A percentile compares a stretch with the other conserved stretches of the same genome.
phyloP scores from a whole-genome alignment of 352 stramenopile genomes.

The Pythium myriotylum region DNA sequence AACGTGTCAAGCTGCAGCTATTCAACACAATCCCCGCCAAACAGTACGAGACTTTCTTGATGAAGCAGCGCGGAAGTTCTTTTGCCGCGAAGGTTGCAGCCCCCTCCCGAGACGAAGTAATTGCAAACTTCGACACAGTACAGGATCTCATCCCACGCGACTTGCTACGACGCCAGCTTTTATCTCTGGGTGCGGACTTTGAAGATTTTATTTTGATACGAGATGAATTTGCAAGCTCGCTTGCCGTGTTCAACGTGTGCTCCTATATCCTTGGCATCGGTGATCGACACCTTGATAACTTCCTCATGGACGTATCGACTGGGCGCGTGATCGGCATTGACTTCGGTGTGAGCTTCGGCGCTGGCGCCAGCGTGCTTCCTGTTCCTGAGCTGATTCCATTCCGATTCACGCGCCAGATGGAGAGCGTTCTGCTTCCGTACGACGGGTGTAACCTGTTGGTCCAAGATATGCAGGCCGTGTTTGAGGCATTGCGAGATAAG shows the following conservation, averaged over 20 bases:
- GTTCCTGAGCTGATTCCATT: conserved; percentile 92
- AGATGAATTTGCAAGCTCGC: conserved; percentile 78
- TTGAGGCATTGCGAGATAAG: conserved; percentile 82
- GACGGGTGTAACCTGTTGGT: conserved; percentile 63
- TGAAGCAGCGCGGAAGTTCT: conserved; percentile 68
- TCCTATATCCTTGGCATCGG: conserved; percentile 91
- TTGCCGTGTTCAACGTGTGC: conserved; percentile 86
- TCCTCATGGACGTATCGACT: conserved; percentile 78
- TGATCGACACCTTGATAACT: conserved; percentile 92
- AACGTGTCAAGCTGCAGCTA: conserved; percentile 64
- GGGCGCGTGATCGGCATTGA: conserved; percentile 89
- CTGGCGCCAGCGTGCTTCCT: conserved; percentile 74
- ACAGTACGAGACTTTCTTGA: conserved; percentile 69
- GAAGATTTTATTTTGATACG: conserved; percentile 86
- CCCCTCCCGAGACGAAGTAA: conserved; percentile 50
- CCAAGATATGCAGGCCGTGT: conserved; percentile 84
- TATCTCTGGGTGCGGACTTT: conserved; percentile 67
- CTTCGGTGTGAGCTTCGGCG: conserved; percentile 92
- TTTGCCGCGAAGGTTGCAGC: conserved; percentile 77
- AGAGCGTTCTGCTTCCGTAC: conserved; percentile 71
- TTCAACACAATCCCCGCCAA: conserved; percentile 80
- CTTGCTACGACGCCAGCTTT: conserved; percentile 75
- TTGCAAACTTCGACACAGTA: conserved; percentile 51
- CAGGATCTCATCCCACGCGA: conserved; percentile 74
- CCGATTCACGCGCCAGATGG: conserved; percentile 83